Conservation (phyloP, 2,329 filamentous ascomycete genomes). For the Alternaria triticimaculans region DNA sequence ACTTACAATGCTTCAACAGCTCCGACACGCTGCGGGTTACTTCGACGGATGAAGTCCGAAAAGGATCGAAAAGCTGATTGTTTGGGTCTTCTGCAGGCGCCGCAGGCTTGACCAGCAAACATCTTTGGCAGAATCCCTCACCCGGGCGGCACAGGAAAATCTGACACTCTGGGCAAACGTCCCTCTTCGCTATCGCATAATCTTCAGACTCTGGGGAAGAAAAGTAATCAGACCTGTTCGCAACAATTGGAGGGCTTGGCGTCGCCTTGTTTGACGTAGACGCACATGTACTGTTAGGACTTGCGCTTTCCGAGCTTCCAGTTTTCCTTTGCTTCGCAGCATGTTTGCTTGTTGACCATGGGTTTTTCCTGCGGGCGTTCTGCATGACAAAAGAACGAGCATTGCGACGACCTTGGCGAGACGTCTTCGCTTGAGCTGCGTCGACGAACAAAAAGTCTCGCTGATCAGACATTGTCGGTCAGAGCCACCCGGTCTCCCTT, state of each 20-base stretch:
- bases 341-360: constrained; percentile 51
- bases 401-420: constrained; percentile 48
- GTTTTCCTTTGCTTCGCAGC: constrained; percentile 39
- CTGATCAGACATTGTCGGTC: constrained; percentile 32
- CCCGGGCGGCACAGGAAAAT: constrained; percentile 38
- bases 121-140: constrained; percentile 40
- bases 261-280: constrained; percentile 41
- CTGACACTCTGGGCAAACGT: constrained; percentile 40
- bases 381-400: constrained; percentile 52
- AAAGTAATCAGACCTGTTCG: constrained; percentile 27
- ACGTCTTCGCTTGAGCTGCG: constrained; percentile 46
- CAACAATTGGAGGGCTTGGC: constrained; percentile 36
- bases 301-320: constrained; percentile 30
- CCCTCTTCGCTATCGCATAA: constrained; percentile 24
- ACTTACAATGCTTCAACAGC: constrained; percentile 48
- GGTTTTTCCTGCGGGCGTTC: constrained; percentile 46
- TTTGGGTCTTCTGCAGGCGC: constrained; percentile 31
- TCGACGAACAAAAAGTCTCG: constrained; percentile 50
- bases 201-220: constrained; percentile 21
- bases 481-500: constrained; percentile 21
- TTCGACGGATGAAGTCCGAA: constrained; percentile 37
- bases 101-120: constrained; percentile 28
- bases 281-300: constrained; percentile 38
- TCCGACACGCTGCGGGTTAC: constrained; percentile 37
- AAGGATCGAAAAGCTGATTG: constrained; percentile 43